A percentile compares a stretch with the other conserved stretches of the same genome.
Evolutionary conservation across 805 yeast genomes (phyloP).

Genomic region (Saturnispora silvae): DNA sequence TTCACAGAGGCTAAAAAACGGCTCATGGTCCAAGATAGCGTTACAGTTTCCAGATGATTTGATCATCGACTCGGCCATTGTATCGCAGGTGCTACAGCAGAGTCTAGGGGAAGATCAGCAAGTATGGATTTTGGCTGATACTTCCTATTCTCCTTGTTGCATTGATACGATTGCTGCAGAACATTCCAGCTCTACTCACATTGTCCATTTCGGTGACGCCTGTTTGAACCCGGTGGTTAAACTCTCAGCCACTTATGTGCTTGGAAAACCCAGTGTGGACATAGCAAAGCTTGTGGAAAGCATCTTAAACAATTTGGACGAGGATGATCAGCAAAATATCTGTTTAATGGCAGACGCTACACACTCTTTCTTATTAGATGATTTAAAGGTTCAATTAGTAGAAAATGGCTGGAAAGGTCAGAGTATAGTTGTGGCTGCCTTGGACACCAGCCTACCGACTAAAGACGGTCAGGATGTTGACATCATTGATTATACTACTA

Average conservation of each 20-base stretch:
- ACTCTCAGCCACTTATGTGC: slow-evolving; percentile 67
- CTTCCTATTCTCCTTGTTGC: slow-evolving; percentile 92
- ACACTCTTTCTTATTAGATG: slow-evolving; percentile 36
- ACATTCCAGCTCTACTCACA: slow-evolving; percentile 76
- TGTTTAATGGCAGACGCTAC: slow-evolving; percentile 71
- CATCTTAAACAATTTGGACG: slow-evolving; percentile 34
- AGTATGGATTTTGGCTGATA: slow-evolving; percentile 85
- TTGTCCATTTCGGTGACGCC: slow-evolving; percentile 91
- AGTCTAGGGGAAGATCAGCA: slow-evolving; percentile 22
- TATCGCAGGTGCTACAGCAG: slow-evolving; percentile 45
- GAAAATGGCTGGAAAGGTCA: slow-evolving; percentile 4
- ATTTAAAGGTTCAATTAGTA: slow-evolving; percentile 28
- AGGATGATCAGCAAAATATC: slow-evolving; percentile 33
- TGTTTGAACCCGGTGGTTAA: slow-evolving; percentile 73
- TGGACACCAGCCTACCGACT: slow-evolving; percentile 21
- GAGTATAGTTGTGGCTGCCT: slow-evolving; percentile 29
- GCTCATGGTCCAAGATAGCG: slow-evolving; percentile 45
- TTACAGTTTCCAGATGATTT: slow-evolving; percentile 84
- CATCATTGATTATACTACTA: slow-evolving; percentile 22
- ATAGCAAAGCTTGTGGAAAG: slow-evolving; percentile 25
- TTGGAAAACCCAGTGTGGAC: slow-evolving; percentile 59
- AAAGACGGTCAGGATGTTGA: slow-evolving; percentile 16
- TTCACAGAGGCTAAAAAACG: slow-evolving; percentile 14
- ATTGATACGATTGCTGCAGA: slow-evolving; percentile 95
- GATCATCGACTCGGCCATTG: slow-evolving; percentile 66